Evolutionary conservation across 2,329 filamentous ascomycete species (phyloP).

Genomic region (Diaporthe sp.): DNA sequence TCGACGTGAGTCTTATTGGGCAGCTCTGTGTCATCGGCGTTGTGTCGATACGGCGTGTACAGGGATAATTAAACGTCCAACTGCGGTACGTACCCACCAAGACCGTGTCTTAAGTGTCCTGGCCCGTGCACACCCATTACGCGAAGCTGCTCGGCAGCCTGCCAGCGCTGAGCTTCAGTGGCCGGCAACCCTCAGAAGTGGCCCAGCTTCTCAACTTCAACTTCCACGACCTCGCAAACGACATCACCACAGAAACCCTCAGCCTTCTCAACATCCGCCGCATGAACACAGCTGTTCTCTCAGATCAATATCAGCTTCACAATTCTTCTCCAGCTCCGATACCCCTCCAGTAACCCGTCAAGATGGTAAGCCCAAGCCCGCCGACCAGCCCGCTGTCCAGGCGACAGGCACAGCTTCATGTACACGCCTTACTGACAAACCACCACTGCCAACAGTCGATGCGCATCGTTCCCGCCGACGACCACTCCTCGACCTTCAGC

Average conservation of each 20-base stretch:
- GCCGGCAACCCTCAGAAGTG: background rate
- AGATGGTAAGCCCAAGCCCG: conserved; percentile 62
- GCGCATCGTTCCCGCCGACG: conserved; percentile 84
- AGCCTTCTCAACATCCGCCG: background rate
- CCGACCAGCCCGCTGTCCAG: background rate
- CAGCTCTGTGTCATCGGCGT: background rate
- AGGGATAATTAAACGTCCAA: background rate
- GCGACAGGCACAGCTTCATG: conserved; percentile 28
- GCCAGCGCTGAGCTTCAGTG: conserved; percentile 31
- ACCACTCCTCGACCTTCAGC: conserved; percentile 75
- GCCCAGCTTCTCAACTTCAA: conserved; percentile 11
- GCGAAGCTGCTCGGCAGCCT: conserved; percentile 43
- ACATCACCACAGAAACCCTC: background rate
- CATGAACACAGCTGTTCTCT: background rate
- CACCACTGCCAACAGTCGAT: conserved; percentile 74
- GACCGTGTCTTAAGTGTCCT: background rate
- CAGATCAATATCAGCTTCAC: background rate
- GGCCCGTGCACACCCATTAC: conserved; percentile 38
- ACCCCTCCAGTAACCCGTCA: conserved; percentile 49
- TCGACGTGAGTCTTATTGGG: background rate
- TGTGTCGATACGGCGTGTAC: background rate
- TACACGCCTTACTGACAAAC: conserved; percentile 41
- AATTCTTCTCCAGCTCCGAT: conserved; percentile 24
- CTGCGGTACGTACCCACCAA: background rate
- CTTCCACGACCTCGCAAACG: conserved; percentile 29